These are phyloP conservation scores for Auxenochlorella pyrenoidosa DNA, from an alignment of 139 green algal genomes.

Conservation along the genomic window DNA sequence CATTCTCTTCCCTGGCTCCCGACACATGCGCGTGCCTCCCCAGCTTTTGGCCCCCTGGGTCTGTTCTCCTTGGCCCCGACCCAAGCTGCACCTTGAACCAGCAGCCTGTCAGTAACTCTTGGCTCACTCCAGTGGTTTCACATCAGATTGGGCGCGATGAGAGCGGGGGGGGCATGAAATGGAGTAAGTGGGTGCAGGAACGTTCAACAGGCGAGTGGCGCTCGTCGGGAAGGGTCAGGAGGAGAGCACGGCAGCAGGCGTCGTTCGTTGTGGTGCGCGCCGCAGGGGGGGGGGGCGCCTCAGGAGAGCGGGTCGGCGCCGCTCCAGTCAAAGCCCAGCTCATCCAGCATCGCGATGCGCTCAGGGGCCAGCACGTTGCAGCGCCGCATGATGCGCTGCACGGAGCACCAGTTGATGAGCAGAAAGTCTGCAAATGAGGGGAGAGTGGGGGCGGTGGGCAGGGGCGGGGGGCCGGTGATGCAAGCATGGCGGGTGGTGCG, in stretches of 20 bases:
- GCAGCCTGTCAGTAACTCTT: too few species aligned
- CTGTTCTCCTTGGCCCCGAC: too few species aligned
- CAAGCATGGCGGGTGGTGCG: background rate
- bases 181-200: too few species aligned
- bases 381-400: constrained; percentile 71
- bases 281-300: background rate
- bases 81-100: too few species aligned
- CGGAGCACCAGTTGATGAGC: constrained; percentile 77
- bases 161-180: too few species aligned
- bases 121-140: too few species aligned
- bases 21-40: background rate
- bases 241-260: too few species aligned
- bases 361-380: constrained; percentile 53
- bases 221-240: too few species aligned
- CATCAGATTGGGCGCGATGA: too few species aligned
- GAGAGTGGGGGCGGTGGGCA: background rate
- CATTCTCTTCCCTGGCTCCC: background rate
- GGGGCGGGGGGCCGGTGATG: background rate
- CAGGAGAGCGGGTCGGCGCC: constrained; percentile 76
- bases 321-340: constrained; percentile 77
- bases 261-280: too few species aligned
- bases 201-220: too few species aligned
- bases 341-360: constrained; percentile 55
- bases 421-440: constrained; percentile 47
- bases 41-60: background rate